Conservation (phyloP, 2,329 filamentous ascomycete species). For the Diaporthe ampelina region DNA sequence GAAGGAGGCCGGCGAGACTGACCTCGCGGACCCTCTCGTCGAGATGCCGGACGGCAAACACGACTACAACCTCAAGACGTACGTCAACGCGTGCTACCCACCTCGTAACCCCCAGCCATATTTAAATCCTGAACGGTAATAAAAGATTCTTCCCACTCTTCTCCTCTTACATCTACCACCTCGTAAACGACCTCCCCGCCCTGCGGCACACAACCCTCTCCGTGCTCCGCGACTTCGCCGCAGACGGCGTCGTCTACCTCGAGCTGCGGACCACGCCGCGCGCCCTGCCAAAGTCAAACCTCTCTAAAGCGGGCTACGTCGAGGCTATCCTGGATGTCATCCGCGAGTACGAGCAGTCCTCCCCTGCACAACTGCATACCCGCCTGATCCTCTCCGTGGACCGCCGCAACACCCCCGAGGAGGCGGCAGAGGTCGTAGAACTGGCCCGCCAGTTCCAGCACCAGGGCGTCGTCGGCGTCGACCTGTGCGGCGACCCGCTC, state of each 20-base stretch:
- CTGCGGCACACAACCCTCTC: constrained; percentile 73
- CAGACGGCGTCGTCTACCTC: constrained; percentile 81
- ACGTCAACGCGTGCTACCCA: too few species aligned
- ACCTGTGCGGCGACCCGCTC: constrained; percentile 83
- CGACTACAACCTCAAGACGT: constrained; percentile 78
- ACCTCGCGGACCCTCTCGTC: constrained; percentile 76
- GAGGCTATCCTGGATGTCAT: constrained; percentile 76
- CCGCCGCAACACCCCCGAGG: constrained; percentile 69
- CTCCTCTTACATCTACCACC: constrained; percentile 82
- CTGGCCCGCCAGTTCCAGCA: constrained; percentile 70
- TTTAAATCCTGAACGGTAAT: too few species aligned
- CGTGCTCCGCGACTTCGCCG: constrained; percentile 76
- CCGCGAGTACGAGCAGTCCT: constrained; percentile 64
- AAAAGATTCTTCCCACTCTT: constrained; percentile 83
- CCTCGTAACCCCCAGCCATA: too few species aligned
- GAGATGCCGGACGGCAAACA: constrained; percentile 80
- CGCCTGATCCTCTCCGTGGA: constrained; percentile 83
- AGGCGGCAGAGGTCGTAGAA: constrained; percentile 74
- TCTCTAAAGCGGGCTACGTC: constrained; percentile 77
- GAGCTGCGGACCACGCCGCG: constrained; percentile 87
- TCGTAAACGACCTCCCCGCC: constrained; percentile 74
- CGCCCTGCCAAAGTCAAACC: constrained; percentile 59
- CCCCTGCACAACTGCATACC: too few species aligned
- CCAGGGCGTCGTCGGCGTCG: constrained; percentile 77
- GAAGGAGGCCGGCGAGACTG: constrained; percentile 64